Base-by-base conservation (phyloP, 1,139 yeast genomes). In the Yamadazyma dendronema region DNA sequence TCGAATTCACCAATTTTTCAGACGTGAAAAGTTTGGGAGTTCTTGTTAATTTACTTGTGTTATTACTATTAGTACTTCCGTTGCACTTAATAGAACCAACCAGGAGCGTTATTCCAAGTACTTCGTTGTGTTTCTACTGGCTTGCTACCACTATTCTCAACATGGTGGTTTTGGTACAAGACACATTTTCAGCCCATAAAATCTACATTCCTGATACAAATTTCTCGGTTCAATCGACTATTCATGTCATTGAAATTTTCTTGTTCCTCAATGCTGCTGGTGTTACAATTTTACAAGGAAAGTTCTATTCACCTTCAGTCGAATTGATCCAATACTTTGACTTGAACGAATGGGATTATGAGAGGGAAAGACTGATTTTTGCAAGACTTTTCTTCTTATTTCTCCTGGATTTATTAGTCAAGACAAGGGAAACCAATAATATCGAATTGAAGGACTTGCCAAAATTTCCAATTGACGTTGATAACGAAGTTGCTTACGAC, bases 251-350 rank as follows among this genome's bases (percentile, higher is more conserved):
- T 34, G 65, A 59, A 38, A 34, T 52, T 2, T 34, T 48, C 2
- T 24, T 48, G 8, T 37, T 54, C 2, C 28, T 57, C 13, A 69
- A 68, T 41, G 52, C 74, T 2, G 4, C 59, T 0, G 41, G 52
- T 2, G 56, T 77, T n/a, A 61, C 69, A 17, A 21, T 57, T 1
- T 56, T 76, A 22, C 77, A 76, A 43, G 45, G 59, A 4, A 48
- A 47, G 17, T 52, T 49, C 29, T 79, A 67, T 48, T 44, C 52
- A 11, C 81, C 84, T 4, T 67, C 74, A 4, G 52, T 54, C 4
- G 78, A 75, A 46, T 59, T 78, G 25, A 35, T 52, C 4, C 67
- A 67, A 5, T 65, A 63, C 44, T 75, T 46, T 39, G 57, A 61
- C 21, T 55, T 65, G 41, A 63, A 57, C 39, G 62, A 47, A 17